Conservation (phyloP, 768 basidiomycete genomes). For the Pleurotus pulmonarius region DNA sequence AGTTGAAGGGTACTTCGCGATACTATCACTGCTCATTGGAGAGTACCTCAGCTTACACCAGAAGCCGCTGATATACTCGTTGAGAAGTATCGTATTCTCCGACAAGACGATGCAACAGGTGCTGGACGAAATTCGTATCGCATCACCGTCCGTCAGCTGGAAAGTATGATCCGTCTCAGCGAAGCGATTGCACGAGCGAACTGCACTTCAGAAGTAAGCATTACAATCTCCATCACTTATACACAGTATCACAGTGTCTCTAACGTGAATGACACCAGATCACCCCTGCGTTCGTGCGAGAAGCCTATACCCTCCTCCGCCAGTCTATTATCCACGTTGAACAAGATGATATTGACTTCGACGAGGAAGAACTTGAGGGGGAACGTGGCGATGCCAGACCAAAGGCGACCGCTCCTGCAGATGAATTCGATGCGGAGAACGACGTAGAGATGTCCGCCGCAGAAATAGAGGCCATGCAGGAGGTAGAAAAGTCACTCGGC, state of each 20-base stretch:
- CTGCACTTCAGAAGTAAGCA: slow-evolving; percentile 82
- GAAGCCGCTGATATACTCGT: slow-evolving; percentile 92
- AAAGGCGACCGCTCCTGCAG: slow-evolving; percentile 28
- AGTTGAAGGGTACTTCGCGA: slow-evolving; percentile 9
- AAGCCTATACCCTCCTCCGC: slow-evolving; percentile 89
- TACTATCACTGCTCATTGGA: too few species aligned
- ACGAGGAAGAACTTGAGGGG: slow-evolving; percentile 78
- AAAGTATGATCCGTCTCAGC: slow-evolving; percentile 96
- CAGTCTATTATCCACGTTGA: slow-evolving; percentile 99
- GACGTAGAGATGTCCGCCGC: slow-evolving; percentile 64
- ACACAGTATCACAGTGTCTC: too few species aligned
- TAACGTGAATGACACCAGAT: slow-evolving; percentile 48
- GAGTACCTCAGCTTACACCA: slow-evolving; percentile 67
- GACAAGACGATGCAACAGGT: slow-evolving; percentile 91
- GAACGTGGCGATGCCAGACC: slow-evolving; percentile 38
- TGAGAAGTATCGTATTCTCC: slow-evolving; percentile 87
- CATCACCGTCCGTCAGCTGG: slow-evolving; percentile 96
- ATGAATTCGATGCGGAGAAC: slow-evolving; percentile 45
- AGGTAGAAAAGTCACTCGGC: slow-evolving; percentile 45
- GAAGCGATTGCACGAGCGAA: slow-evolving; percentile 98
- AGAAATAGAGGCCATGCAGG: slow-evolving; percentile 50
- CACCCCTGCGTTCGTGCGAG: slow-evolving; percentile 88
- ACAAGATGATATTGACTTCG: slow-evolving; percentile 97
- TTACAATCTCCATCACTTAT: background rate
- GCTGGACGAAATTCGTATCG: slow-evolving; percentile 89